Base-by-base conservation (phyloP, 2,329 filamentous ascomycete genomes). In the Xylaria hypoxylon region DNA sequence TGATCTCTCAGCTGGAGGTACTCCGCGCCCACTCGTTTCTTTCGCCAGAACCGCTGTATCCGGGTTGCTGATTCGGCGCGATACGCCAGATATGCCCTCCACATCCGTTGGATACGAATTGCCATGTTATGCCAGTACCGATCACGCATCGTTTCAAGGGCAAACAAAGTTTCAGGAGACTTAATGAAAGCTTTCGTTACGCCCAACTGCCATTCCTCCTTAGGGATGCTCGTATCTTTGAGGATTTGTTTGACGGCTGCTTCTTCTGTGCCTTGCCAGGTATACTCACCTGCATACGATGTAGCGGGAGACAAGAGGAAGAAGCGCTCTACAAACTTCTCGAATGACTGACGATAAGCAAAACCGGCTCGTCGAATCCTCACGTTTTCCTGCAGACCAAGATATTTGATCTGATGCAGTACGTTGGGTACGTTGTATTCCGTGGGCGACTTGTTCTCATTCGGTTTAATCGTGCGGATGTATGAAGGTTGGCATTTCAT, bases 41-140 rank as follows among this genome's bases (percentile, higher is more conserved):
- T 94, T 74, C 95, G 88, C 94, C 94, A 99, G 83, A 97, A 94
- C 47, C 93, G 88, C 78, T 98, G 96, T 71, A 99, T 98, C 38
- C 96, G 89, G 15, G 91, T 97, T 6, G 96, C 96, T 65, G 93
- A 96, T 80, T 99, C 96, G 28, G 89, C 91, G 50, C 96, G 89
- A 80, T 98, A 98, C 5, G 95, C 90, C 45, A 98, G 86, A 76
- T 97, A 98, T 59, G 96, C 97, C 74, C 96, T 89, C 96, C 96
- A 99, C 76, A 97, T 96, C 72, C 96, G 89, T 81, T 99, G 96
- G 66, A 99, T 98, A 65, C 96, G 89, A 67, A 95, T 97, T 3
- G 96, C 96, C 96, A 99, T 98, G 81, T 98, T 99, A 80, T 98
- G 95, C 95, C 95, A 98, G 80, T 98, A 99, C 63, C 93, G 87